A percentile compares a stretch with the other conserved stretches of the same genome.
phyloP scores from a whole-genome alignment of 2,329 filamentous ascomycete genomes.

The Talaromyces verruculosus region DNA sequence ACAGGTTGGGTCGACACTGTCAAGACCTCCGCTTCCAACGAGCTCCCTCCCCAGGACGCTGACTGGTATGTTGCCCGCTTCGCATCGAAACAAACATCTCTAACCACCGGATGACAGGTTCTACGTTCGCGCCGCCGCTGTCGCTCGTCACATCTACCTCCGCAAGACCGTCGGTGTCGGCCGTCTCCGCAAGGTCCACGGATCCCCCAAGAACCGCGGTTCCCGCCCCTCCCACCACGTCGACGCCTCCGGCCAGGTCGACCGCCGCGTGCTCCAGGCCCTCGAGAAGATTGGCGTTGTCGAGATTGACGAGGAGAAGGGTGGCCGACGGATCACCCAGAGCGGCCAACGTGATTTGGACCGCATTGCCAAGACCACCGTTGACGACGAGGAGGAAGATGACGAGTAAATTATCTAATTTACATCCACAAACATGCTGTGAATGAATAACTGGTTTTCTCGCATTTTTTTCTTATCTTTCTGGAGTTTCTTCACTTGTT shows the following conservation, averaged over 20 bases:
- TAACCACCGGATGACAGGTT: conserved; percentile 43
- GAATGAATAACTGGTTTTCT: conserved; percentile 22
- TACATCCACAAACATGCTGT: conserved; percentile 15
- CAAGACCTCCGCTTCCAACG: conserved; percentile 95
- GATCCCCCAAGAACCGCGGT: conserved; percentile 95
- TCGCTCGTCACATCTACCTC: conserved; percentile 98
- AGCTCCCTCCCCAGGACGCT: conserved; percentile 95
- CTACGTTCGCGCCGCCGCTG: conserved; percentile 84
- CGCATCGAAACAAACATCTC: not conserved
- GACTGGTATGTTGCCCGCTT: conserved; percentile 73
- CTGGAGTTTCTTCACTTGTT: conserved; percentile 19
- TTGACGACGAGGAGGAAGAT: conserved; percentile 48
- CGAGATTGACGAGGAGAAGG: conserved; percentile 97
- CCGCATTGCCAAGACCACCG: conserved; percentile 78
- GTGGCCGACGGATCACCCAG: conserved; percentile 97
- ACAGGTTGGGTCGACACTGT: conserved; percentile 98
- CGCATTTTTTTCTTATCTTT: conserved; percentile 17
- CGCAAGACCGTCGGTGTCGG: conserved; percentile 99
- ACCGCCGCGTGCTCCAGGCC: conserved; percentile 95
- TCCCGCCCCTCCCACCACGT: conserved; percentile 90
- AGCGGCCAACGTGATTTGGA: conserved; percentile 98
- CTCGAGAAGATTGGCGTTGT: conserved; percentile 99
- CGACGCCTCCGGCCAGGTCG: conserved; percentile 89
- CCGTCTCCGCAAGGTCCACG: conserved; percentile 95
- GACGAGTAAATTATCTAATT: conserved; percentile 40